Evolutionary conservation across 305 asterid species (phyloP).

Genomic region (Solanum chacoense): DNA sequence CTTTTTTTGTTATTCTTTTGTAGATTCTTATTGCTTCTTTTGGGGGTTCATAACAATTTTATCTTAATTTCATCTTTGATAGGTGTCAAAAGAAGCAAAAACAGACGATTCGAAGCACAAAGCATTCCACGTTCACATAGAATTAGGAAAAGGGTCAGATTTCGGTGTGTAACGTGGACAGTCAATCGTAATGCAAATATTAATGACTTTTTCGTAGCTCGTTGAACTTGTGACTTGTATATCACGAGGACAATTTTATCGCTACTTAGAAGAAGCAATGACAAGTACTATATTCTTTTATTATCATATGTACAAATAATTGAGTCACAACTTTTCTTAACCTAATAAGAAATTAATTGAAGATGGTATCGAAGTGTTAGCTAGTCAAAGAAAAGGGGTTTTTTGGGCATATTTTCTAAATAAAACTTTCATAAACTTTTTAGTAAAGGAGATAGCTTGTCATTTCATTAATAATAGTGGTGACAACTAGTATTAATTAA

Average conservation of each 20-base stretch:
- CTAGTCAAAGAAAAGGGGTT: not conserved
- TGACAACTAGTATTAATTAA: not conserved
- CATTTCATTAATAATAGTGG: not conserved
- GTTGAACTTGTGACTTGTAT: not conserved
- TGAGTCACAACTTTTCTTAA: not conserved
- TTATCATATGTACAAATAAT: not conserved
- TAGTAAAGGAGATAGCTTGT: not conserved
- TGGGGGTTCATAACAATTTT: not conserved
- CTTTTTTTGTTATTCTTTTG: not conserved
- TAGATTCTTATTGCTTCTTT: not conserved
- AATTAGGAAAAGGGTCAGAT: not conserved
- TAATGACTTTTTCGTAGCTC: not conserved
- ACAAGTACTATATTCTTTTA: not conserved
- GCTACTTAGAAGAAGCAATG: not conserved
- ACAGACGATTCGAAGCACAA: not conserved
- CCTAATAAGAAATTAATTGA: not conserved
- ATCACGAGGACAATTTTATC: not conserved
- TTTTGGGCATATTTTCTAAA: not conserved
- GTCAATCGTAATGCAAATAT: not conserved
- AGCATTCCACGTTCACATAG: fast-evolving
- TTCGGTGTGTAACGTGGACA: fast-evolving
- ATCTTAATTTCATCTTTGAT: not conserved
- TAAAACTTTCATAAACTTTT: not conserved
- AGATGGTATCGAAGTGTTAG: not conserved
- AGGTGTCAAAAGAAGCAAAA: not conserved